phyloP scores from a whole-genome alignment of 345 rosid species.

The Mercurialis annua region DNA sequence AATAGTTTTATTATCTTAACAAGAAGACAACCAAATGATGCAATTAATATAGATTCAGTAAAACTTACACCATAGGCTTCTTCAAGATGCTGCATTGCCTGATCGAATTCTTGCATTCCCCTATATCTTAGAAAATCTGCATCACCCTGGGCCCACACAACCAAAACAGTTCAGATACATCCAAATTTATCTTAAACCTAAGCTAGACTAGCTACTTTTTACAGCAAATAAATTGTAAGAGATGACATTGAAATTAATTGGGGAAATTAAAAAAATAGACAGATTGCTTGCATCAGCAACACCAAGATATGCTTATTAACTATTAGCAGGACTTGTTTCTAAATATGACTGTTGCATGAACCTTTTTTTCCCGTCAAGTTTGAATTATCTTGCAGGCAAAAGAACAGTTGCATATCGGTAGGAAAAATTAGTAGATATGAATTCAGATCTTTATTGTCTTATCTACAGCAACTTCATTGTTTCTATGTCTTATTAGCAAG shows the following conservation, averaged over 20 bases:
- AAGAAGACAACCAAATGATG: too few relatives aligned
- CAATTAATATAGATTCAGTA: not conserved
- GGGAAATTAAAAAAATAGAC: not conserved
- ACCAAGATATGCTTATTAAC: not conserved
- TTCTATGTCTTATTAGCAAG: not conserved
- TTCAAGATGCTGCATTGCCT: constrained; percentile 86
- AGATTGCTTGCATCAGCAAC: not conserved
- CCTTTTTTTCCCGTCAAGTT: not conserved
- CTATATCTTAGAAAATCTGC: constrained; percentile 69
- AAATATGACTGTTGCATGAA: not conserved
- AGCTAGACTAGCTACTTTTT: not conserved
- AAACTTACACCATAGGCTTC: constrained; percentile 68
- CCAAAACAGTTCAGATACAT: not conserved
- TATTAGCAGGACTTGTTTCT: not conserved
- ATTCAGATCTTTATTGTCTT: not conserved
- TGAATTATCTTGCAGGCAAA: not conserved
- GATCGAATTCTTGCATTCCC: constrained; percentile 92
- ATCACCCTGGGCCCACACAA: constrained; percentile 51
- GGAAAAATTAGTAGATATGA: not conserved
- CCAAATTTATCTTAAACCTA: not conserved
- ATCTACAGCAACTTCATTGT: not conserved
- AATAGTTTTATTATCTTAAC: too few relatives aligned
- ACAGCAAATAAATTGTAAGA: not conserved
- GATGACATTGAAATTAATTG: not conserved
- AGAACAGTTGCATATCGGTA: not conserved